phyloP scores from a whole-genome alignment of 805 yeast genomes.

The Kazachstania psychrophila region DNA sequence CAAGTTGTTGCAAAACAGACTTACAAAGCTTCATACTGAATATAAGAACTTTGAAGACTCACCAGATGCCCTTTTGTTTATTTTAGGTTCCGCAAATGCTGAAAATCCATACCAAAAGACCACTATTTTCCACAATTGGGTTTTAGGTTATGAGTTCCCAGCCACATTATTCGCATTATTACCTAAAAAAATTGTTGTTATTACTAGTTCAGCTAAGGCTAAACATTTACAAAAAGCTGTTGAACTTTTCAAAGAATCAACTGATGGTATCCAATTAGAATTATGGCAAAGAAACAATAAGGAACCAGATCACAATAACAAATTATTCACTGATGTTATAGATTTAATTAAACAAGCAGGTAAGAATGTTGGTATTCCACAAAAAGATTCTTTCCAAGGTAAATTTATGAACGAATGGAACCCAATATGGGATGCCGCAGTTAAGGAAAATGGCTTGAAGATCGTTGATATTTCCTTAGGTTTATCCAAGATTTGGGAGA shows the following conservation, averaged over 20 bases:
- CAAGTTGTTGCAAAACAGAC: conserved; percentile 22
- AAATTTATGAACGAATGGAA: conserved; percentile 80
- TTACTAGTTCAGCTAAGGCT: conserved; percentile 80
- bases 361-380: conserved; percentile 53
- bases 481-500: conserved; percentile 51
- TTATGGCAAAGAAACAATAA: conserved; percentile 68
- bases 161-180: conserved; percentile 70
- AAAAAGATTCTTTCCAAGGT: conserved; percentile 73
- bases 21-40: conserved; percentile 20
- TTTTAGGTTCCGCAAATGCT: conserved; percentile 79
- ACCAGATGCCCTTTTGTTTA: conserved; percentile 45
- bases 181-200: conserved; percentile 46
- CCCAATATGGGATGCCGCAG: conserved; percentile 32
- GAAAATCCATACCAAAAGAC: conserved; percentile 86
- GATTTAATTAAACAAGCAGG: conserved; percentile 37
- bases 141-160: conserved; percentile 92
- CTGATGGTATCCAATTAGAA: conserved; percentile 38
- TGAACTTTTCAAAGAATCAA: conserved; percentile 37
- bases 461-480: conserved; percentile 45
- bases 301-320: conserved; percentile 66
- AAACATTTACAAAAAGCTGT: conserved; percentile 45
- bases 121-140: conserved; percentile 81
- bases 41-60: conserved; percentile 24
- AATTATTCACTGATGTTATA: conserved; percentile 50
- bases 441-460: conserved; percentile 33